These are phyloP conservation scores for Fonsecaea monophora DNA, from an alignment of 2,329 filamentous ascomycete species.

Conservation along the genomic window DNA sequence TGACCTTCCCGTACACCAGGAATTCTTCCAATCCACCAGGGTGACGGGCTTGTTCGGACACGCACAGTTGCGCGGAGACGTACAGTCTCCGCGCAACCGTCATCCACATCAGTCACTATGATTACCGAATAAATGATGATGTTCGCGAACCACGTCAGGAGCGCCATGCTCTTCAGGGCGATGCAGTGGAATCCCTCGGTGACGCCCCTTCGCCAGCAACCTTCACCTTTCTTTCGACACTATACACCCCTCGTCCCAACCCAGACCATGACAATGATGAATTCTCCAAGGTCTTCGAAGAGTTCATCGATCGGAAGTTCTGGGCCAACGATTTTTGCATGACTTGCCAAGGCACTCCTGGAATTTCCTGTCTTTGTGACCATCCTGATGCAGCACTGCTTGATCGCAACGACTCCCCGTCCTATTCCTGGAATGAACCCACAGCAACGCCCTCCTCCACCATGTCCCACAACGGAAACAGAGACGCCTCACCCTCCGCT, in stretches of 20 bases:
- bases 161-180: not conserved
- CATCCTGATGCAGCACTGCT: not conserved
- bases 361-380: constrained; percentile 6
- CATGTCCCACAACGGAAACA: not conserved
- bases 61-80: not conserved
- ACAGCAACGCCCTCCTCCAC: not conserved
- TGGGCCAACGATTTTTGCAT: not conserved
- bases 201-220: not conserved
- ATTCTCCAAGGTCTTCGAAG: not conserved
- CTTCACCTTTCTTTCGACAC: not conserved
- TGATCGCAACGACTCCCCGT: not conserved
- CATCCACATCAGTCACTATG: not conserved
- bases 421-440: not conserved
- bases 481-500: not conserved
- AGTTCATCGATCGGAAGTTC: not conserved
- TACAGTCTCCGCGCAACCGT: not conserved
- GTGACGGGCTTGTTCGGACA: too few relatives aligned
- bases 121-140: not conserved
- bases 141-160: not conserved
- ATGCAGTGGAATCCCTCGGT: not conserved
- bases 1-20: not conserved
- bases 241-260: not conserved
- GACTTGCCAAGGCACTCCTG: not conserved
- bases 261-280: not conserved
- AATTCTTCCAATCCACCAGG: not conserved